phyloP scores from a whole-genome alignment of 352 stramenopile genomes.

The Blastocystis hominis region DNA sequence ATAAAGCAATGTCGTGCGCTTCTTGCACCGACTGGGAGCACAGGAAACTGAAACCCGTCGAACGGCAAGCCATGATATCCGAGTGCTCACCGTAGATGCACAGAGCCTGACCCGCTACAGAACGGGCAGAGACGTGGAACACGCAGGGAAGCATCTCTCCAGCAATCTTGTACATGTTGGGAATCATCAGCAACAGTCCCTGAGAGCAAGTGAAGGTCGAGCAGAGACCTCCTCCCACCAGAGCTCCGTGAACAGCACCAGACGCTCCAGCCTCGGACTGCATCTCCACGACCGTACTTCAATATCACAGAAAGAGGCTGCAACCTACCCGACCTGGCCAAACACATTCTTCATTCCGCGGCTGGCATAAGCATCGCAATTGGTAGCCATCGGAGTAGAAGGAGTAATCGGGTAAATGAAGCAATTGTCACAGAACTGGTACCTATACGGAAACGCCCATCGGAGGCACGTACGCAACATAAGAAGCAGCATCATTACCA shows the following conservation, averaged over 20 bases:
- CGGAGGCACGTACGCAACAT: background rate
- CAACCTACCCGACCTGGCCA: constrained; percentile 65
- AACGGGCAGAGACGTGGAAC: constrained; percentile 75
- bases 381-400: constrained; percentile 64
- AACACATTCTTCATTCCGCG: constrained; percentile 65
- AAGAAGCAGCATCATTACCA: constrained; percentile 19
- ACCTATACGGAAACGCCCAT: too few species aligned
- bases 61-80: constrained; percentile 79
- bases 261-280: constrained; percentile 66
- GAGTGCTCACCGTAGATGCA: constrained; percentile 72
- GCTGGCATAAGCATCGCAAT: constrained; percentile 64
- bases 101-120: constrained; percentile 65
- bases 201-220: constrained; percentile 78
- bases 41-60: constrained; percentile 78
- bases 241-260: constrained; percentile 65
- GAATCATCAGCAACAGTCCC: constrained; percentile 78
- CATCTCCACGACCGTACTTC: constrained; percentile 63
- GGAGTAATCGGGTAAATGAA: constrained; percentile 68
- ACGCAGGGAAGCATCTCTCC: constrained; percentile 72
- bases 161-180: constrained; percentile 85
- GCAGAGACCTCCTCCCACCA: constrained; percentile 71
- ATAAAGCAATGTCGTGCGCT: constrained; percentile 78
- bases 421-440: constrained; percentile 7
- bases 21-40: constrained; percentile 74
- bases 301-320: background rate